Conservation (phyloP, 2,329 filamentous ascomycete species). For the Ilyonectria robusta region DNA sequence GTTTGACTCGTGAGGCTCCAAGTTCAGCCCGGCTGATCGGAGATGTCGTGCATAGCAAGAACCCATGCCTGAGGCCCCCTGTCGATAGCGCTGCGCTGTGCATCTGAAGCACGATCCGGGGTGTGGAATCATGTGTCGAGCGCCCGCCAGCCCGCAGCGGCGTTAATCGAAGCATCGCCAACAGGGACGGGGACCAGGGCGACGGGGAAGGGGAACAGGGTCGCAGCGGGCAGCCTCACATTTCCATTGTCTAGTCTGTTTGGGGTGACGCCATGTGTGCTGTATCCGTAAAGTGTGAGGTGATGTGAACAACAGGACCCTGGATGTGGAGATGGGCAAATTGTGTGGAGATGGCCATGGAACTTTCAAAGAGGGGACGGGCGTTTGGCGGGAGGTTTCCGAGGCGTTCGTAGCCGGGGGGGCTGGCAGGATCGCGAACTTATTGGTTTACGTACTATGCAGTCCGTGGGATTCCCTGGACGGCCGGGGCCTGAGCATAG, state of each 20-base stretch:
- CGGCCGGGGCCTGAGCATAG: background rate
- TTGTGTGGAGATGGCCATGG: constrained; percentile 21
- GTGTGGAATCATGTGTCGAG: background rate
- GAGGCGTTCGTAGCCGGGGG: constrained; percentile 43
- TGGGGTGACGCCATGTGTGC: constrained; percentile 16
- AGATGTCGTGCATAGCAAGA: constrained; percentile 48
- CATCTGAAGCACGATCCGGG: background rate
- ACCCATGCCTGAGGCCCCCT: constrained; percentile 36
- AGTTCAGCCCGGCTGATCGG: constrained; percentile 41
- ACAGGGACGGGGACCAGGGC: constrained; percentile 20
- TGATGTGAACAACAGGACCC: constrained; percentile 25
- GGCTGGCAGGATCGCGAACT: constrained; percentile 23
- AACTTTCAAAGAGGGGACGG: constrained; percentile 1
- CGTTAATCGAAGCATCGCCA: constrained; percentile 4
- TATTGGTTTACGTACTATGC: background rate
- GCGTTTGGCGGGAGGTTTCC: constrained; percentile 39
- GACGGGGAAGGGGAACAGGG: constrained; percentile 21
- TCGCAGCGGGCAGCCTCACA: constrained; percentile 3
- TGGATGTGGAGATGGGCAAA: constrained; percentile 28
- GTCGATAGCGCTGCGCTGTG: constrained; percentile 14
- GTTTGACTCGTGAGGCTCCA: constrained; percentile 37
- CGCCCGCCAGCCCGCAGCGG: background rate
- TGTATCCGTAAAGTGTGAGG: constrained; percentile 18
- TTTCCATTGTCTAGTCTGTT: background rate
- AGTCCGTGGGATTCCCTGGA: background rate